These are phyloP conservation scores for Haplographium delicatum DNA, from an alignment of 495 filamentous ascomycete species.

Conservation along the genomic window DNA sequence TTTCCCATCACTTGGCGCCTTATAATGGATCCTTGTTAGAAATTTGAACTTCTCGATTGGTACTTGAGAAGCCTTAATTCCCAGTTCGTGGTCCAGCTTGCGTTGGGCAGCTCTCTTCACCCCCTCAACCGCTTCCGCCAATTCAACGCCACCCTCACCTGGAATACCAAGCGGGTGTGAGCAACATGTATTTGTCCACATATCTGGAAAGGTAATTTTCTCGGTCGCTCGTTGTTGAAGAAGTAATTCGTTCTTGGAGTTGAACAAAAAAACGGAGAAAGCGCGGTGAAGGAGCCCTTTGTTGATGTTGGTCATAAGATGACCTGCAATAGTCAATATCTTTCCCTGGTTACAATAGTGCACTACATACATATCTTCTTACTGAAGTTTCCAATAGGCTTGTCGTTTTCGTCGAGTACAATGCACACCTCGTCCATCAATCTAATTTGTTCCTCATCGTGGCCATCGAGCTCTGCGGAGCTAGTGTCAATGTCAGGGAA, in stretches of 20 bases:
- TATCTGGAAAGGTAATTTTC: constrained; percentile 98
- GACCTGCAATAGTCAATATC: constrained; percentile 51
- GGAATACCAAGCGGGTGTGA: constrained; percentile 92
- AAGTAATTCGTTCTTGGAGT: constrained; percentile 80
- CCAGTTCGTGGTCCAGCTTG: constrained; percentile 91
- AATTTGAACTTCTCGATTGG: constrained; percentile 88
- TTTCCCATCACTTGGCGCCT: constrained; percentile 91
- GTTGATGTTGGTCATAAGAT: constrained; percentile 97
- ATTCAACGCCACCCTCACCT: constrained; percentile 80
- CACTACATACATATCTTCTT: constrained; percentile 85
- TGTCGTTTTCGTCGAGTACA: constrained; percentile 86
- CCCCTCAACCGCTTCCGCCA: constrained; percentile 73
- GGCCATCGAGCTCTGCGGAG: constrained; percentile 70
- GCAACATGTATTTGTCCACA: constrained; percentile 99
- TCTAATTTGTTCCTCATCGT: constrained; percentile 95
- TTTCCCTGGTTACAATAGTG: constrained; percentile 2
- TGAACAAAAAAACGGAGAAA: constrained; percentile 97
- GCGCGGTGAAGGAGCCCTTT: constrained; percentile 92
- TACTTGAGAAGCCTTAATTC: constrained; percentile 87
- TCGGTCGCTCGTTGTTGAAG: constrained; percentile 93
- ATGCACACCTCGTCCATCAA: constrained; percentile 99
- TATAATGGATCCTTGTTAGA: constrained; percentile 96
- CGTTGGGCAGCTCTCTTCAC: constrained; percentile 87
- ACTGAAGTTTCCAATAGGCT: constrained; percentile 91
- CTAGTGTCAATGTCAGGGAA: constrained; percentile 97